phyloP scores from a whole-genome alignment of 129 eudicot genomes.

The Scalesia atractyloides region DNA sequence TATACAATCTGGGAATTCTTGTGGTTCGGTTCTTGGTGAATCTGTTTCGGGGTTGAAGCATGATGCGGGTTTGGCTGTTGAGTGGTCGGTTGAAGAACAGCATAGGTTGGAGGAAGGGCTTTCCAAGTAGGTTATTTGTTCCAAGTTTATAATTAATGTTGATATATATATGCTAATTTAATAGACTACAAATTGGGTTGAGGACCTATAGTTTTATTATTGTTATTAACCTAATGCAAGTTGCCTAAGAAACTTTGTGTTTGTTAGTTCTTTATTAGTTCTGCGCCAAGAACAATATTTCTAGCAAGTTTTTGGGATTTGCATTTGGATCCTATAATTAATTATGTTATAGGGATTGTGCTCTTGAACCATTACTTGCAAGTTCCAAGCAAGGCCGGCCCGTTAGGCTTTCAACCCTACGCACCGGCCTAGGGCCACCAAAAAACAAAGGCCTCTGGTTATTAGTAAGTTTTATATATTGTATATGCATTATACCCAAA shows the following conservation, averaged over 20 bases:
- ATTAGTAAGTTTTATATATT: no score
- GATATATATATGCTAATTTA: background rate
- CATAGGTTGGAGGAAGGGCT: slow-evolving; percentile 87
- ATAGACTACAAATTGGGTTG: background rate
- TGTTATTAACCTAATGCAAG: background rate
- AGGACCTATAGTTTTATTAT: background rate
- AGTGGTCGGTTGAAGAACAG: slow-evolving; percentile 90
- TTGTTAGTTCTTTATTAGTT: background rate
- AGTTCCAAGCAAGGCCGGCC: no score
- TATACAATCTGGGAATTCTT: slow-evolving; percentile 37
- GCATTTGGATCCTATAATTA: background rate
- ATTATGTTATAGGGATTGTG: background rate
- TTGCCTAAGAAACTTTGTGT: background rate
- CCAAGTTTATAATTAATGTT: slow-evolving; percentile 2
- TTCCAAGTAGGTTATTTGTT: slow-evolving; percentile 58
- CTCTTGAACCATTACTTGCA: background rate
- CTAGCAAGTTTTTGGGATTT: background rate
- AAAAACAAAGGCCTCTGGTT: no score
- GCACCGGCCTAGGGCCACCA: no score
- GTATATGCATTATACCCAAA: no score
- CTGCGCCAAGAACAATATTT: background rate
- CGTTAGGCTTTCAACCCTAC: no score
- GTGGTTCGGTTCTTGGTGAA: slow-evolving; percentile 54
- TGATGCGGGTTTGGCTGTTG: slow-evolving; percentile 68
- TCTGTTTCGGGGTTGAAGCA: slow-evolving; percentile 68